phyloP scores from a whole-genome alignment of 306 rosid species.

The apple (Malus domestica) region ASM211411v1 NC_041793.1:35713001-35713500 shows the following conservation, averaged over 20 bases:
- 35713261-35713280: neutral
- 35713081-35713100: neutral
- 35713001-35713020: neutral
- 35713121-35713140: neutral
- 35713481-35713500: conserved; percentile 34
- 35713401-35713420: conserved; percentile 19
- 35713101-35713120: neutral
- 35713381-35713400: neutral
- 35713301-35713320: too few species aligned
- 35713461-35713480: conserved; percentile 32
- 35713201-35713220: neutral
- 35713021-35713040: neutral
- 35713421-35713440: conserved; percentile 14
- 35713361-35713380: neutral
- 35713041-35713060: neutral
- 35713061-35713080: neutral
- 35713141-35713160: neutral
- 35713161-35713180: neutral
- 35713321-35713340: neutral
- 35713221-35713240: neutral
- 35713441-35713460: conserved; percentile 28
- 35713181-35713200: neutral
- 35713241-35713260: neutral
- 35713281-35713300: neutral
- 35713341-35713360: neutral